Evolutionary conservation across 2,329 filamentous ascomycete genomes (phyloP).

Genomic region (Intubia oerlemansii): DNA sequence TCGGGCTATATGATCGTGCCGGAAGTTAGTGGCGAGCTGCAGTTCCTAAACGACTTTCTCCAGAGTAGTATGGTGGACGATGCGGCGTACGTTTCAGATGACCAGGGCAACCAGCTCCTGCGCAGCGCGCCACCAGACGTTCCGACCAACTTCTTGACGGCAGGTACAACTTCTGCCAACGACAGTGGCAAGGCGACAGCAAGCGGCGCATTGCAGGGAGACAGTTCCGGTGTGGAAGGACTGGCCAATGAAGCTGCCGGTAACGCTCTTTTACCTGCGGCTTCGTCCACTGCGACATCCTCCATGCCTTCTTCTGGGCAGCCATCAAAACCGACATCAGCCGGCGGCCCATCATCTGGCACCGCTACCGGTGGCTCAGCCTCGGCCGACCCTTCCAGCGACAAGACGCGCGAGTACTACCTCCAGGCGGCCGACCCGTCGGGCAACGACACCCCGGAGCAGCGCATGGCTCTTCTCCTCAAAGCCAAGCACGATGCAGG

Average conservation of each 20-base stretch:
- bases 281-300: neutral
- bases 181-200: constrained; percentile 19
- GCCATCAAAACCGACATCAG: too few relatives aligned
- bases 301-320: too few relatives aligned
- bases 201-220: constrained; percentile 10
- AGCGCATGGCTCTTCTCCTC: constrained; percentile 85
- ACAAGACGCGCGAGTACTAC: constrained; percentile 76
- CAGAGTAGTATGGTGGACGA: constrained; percentile 84
- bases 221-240: neutral
- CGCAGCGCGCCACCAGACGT: constrained; percentile 23
- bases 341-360: too few relatives aligned
- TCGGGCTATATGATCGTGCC: constrained; percentile 84
- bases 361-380: too few relatives aligned
- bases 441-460: constrained; percentile 65
- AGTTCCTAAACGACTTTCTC: constrained; percentile 88
- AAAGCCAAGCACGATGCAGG: constrained; percentile 94
- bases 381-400: constrained; percentile 29
- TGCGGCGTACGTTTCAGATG: constrained; percentile 46
- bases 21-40: constrained; percentile 92
- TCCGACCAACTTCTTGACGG: constrained; percentile 25
- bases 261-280: too few relatives aligned
- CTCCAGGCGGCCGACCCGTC: constrained; percentile 90
- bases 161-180: too few relatives aligned
- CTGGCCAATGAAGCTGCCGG: neutral
- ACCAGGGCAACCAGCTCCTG: constrained; percentile 26